Evolutionary conservation across 2,329 filamentous ascomycete genomes (phyloP).

Genomic region (Gnomoniopsis smithogilvyi): DNA sequence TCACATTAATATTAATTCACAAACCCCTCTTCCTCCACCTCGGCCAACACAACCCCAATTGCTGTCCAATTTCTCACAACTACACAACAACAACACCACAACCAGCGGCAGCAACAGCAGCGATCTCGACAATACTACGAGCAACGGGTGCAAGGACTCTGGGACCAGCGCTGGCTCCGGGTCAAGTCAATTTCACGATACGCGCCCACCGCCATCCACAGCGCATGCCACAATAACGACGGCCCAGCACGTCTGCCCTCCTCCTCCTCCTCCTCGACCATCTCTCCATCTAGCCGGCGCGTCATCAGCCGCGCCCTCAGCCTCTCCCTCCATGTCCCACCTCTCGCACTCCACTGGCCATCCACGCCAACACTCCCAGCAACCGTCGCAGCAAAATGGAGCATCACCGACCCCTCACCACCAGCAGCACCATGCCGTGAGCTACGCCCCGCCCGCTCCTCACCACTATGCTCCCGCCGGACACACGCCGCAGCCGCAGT

Average conservation of each 20-base stretch:
- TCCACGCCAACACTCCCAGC: conserved; percentile 17
- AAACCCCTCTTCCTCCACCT: background rate
- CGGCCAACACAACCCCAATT: background rate
- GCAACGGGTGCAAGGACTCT: background rate
- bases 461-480: conserved; percentile 20
- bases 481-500: conserved; percentile 16
- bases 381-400: conserved; percentile 11
- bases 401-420: conserved; percentile 11
- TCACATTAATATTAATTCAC: background rate
- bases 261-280: background rate
- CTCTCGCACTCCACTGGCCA: conserved; percentile 12
- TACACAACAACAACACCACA: background rate
- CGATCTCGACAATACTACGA: background rate
- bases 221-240: conserved; percentile 3
- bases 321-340: conserved; percentile 17
- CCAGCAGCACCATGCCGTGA: conserved; percentile 9
- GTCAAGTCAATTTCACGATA: conserved; percentile 24
- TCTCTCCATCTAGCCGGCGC: background rate
- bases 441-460: conserved; percentile 5
- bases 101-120: background rate
- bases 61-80: background rate
- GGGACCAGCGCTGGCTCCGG: conserved; percentile 22
- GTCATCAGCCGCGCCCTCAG: conserved; percentile 6
- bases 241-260: background rate
- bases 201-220: background rate